Conservation (phyloP, 2,329 filamentous ascomycete species). For the Epichloe scottii region DNA sequence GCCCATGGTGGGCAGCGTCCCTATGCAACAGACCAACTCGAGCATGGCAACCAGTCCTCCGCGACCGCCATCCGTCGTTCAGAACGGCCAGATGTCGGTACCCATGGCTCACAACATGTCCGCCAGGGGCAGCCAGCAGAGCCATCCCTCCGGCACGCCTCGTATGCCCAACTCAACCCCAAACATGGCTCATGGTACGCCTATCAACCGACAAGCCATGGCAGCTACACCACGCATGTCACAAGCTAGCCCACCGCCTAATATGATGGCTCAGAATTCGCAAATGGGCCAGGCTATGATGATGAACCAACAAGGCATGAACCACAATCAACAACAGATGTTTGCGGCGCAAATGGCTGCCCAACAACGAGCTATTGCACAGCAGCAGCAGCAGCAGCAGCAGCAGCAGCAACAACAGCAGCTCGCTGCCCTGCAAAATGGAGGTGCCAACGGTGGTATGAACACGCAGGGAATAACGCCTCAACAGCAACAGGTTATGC, state of each 20-base stretch:
- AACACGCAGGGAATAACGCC: conserved; percentile 23
- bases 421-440: conserved; percentile 27
- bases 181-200: conserved; percentile 47
- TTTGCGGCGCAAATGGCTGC: conserved; percentile 34
- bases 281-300: conserved; percentile 41
- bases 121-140: conserved; percentile 52
- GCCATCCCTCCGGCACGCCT: conserved; percentile 50
- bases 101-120: conserved; percentile 53
- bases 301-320: conserved; percentile 36
- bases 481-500: conserved; percentile 26
- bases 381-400: conserved; percentile 32
- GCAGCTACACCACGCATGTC: conserved; percentile 48
- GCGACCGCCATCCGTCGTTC: conserved; percentile 53
- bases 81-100: conserved; percentile 44
- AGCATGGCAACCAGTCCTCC: conserved; percentile 57
- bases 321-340: conserved; percentile 24
- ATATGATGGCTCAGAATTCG: conserved; percentile 44
- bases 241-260: conserved; percentile 49
- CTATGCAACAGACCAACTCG: conserved; percentile 54
- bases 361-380: conserved; percentile 33
- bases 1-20: conserved; percentile 47
- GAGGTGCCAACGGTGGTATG: conserved; percentile 23
- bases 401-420: conserved; percentile 35
- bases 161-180: conserved; percentile 49
- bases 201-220: conserved; percentile 39